phyloP scores from a whole-genome alignment of 192 early-diverging fungal species.

The Backusella luteola region DNA sequence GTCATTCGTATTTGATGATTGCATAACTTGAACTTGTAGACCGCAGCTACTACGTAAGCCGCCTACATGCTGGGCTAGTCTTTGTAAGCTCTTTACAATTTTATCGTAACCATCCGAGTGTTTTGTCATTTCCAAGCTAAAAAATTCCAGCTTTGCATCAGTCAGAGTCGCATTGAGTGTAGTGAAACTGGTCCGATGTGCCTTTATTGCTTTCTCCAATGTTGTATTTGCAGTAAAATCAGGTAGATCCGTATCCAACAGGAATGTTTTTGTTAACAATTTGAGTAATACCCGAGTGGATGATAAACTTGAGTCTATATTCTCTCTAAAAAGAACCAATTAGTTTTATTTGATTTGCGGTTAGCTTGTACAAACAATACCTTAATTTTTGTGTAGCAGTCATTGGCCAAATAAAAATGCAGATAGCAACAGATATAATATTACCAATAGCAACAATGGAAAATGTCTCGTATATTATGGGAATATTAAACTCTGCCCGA shows the following conservation, averaged over 20 bases:
- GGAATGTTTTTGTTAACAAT: slow-evolving; percentile 61
- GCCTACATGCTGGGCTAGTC: slow-evolving; percentile 64
- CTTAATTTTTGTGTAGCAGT: slow-evolving; percentile 47
- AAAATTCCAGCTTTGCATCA: slow-evolving; percentile 52
- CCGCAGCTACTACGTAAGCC: slow-evolving; percentile 68
- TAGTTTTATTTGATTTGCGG: neutral
- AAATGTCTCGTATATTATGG: slow-evolving; percentile 37
- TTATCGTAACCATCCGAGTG: slow-evolving; percentile 40
- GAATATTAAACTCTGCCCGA: slow-evolving; percentile 35
- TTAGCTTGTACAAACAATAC: slow-evolving; percentile 20
- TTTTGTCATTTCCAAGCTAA: slow-evolving; percentile 48
- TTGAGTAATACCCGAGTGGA: slow-evolving; percentile 59
- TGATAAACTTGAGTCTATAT: slow-evolving; percentile 45
- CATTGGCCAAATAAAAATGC: slow-evolving; percentile 47
- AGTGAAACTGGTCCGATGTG: slow-evolving; percentile 58
- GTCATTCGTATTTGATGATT: slow-evolving; percentile 6
- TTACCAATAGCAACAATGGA: slow-evolving; percentile 39
- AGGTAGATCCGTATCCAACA: slow-evolving; percentile 50
- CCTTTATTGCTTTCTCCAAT: slow-evolving; percentile 54
- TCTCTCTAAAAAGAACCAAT: slow-evolving; percentile 22
- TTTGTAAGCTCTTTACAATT: slow-evolving; percentile 55
- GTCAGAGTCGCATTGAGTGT: slow-evolving; percentile 48
- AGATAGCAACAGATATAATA: slow-evolving; percentile 35
- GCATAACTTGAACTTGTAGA: slow-evolving; percentile 54
- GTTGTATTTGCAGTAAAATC: slow-evolving; percentile 47